Percentiles rank a stretch among this genome's conserved stretches.
Evolutionary conservation across 1,284 basidiomycete genomes (phyloP).

Genomic region (Trametes pubescens): DNA sequence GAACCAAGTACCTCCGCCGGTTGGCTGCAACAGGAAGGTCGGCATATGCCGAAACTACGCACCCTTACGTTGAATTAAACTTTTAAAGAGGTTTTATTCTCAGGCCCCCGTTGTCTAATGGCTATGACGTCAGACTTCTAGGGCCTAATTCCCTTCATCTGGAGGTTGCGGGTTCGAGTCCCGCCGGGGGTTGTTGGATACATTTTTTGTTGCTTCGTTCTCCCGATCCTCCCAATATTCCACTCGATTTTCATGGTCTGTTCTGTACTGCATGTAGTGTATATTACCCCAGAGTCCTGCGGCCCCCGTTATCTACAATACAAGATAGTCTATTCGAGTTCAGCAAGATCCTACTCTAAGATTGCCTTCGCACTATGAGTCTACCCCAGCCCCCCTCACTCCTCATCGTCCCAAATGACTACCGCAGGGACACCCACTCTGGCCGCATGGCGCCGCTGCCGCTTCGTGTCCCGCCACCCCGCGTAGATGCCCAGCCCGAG

Average conservation of each 20-base stretch:
- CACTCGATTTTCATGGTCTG: not conserved
- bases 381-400: conserved; percentile 21
- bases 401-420: conserved; percentile 42
- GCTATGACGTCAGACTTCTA: conserved; percentile 85
- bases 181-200: conserved; percentile 61
- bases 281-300: not conserved
- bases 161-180: conserved; percentile 82
- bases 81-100: not conserved
- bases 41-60: not conserved
- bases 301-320: conserved; percentile 10
- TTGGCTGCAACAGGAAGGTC: not conserved
- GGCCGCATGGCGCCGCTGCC: conserved; percentile 34
- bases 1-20: conserved; percentile 6
- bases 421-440: conserved; percentile 24
- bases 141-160: conserved; percentile 47
- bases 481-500: conserved; percentile 58
- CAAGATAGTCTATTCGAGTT: not conserved
- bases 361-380: not conserved
- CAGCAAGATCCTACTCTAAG: no score
- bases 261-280: not conserved
- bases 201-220: not conserved
- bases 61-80: no score
- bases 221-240: no score
- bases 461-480: conserved; percentile 53
- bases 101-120: conserved; percentile 78